Evolutionary conservation across 768 basidiomycete genomes (phyloP).

Genomic region (Amanita subjunquillea): DNA sequence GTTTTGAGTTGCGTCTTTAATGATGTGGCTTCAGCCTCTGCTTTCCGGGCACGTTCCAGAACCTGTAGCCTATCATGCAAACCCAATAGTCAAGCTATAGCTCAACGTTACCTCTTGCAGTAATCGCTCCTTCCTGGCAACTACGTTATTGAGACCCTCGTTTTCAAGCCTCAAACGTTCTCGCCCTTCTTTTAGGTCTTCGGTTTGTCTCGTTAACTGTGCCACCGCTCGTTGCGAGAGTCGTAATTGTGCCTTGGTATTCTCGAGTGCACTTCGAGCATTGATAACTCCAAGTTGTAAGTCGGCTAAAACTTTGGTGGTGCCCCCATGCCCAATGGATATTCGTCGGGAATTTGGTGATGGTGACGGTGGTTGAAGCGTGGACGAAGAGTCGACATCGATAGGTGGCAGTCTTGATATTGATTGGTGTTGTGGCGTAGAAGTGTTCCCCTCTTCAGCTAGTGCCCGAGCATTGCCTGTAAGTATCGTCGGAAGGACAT

Average conservation of each 20-base stretch:
- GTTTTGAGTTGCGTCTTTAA: slow-evolving; percentile 66
- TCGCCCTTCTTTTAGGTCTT: slow-evolving; percentile 81
- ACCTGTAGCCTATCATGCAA: slow-evolving; percentile 30
- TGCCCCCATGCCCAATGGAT: slow-evolving; percentile 65
- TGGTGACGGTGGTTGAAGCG: slow-evolving; percentile 34
- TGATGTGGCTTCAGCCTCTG: slow-evolving; percentile 62
- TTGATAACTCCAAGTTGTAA: slow-evolving; percentile 77
- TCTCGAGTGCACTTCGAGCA: slow-evolving; percentile 74
- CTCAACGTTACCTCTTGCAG: slow-evolving; percentile 60
- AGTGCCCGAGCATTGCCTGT: slow-evolving; percentile 78
- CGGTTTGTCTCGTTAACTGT: slow-evolving; percentile 74
- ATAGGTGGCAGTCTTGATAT: slow-evolving; percentile 20
- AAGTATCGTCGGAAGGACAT: slow-evolving; percentile 15
- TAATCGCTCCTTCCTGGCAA: slow-evolving; percentile 77
- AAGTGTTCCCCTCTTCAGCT: slow-evolving; percentile 57
- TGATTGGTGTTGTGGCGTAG: slow-evolving; percentile 21
- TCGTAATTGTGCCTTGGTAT: slow-evolving; percentile 74
- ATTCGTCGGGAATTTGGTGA: slow-evolving; percentile 41
- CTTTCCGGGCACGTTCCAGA: slow-evolving; percentile 77
- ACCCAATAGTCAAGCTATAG: background rate
- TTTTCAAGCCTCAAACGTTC: slow-evolving; percentile 79
- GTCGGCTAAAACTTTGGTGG: slow-evolving; percentile 82
- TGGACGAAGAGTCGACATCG: slow-evolving; percentile 26
- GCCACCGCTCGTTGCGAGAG: slow-evolving; percentile 78
- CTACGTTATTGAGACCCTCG: slow-evolving; percentile 81